Evolutionary conservation across 1,284 basidiomycete genomes (phyloP).

Genomic region (Agaricales sp.): DNA sequence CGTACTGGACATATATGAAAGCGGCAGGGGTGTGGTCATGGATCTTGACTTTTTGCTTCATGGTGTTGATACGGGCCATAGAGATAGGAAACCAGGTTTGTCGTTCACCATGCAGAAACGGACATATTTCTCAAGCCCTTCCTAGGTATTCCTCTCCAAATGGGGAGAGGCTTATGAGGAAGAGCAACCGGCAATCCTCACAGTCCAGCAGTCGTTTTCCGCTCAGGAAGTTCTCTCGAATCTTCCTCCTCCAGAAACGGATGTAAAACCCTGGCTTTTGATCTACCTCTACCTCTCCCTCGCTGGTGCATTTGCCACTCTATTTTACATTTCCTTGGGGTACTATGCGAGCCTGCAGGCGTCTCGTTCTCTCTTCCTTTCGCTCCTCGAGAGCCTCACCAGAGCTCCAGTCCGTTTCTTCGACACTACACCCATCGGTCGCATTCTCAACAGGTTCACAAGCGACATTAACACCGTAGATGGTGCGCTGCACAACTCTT

Average conservation of each 20-base stretch:
- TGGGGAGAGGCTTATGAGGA: constrained; percentile 57
- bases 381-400: constrained; percentile 43
- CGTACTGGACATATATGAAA: constrained; percentile 51
- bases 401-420: constrained; percentile 59
- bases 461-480: constrained; percentile 73
- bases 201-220: neutral
- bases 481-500: constrained; percentile 47
- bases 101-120: constrained; percentile 3
- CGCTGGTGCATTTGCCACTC: constrained; percentile 39
- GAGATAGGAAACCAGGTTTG: constrained; percentile 41
- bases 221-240: constrained; percentile 4
- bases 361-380: constrained; percentile 45
- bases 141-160: constrained; percentile 48
- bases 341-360: constrained; percentile 61
- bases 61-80: constrained; percentile 45
- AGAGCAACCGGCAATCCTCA: constrained; percentile 7
- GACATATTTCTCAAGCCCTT: constrained; percentile 2
- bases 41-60: constrained; percentile 40
- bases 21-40: constrained; percentile 50
- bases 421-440: constrained; percentile 58
- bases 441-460: constrained; percentile 74
- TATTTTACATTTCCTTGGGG: constrained; percentile 49
- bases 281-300: constrained; percentile 54
- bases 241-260: constrained; percentile 43
- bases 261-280: constrained; percentile 58